A percentile compares a stretch with the other conserved stretches of the same genome.
Evolutionary conservation across 192 early-diverging fungal species (phyloP).

Genomic region (Coemansia sp.): DNA sequence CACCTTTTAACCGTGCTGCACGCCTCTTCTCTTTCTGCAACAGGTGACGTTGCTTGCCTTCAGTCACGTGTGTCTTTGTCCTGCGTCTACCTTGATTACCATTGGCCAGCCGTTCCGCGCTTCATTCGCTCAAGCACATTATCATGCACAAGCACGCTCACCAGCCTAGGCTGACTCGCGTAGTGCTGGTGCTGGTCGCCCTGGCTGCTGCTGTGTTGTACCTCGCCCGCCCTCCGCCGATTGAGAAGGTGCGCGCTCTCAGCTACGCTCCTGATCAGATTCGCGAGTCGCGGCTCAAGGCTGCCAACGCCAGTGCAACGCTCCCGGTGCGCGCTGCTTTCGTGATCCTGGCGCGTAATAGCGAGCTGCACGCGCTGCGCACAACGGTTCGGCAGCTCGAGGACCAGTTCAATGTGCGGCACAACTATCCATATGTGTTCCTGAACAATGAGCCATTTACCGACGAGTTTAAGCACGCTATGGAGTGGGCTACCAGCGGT

Average conservation of each 20-base stretch:
- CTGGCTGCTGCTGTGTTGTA: slow-evolving; percentile 18
- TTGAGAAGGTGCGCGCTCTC: slow-evolving; percentile 22
- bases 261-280: slow-evolving; percentile 18
- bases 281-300: slow-evolving; percentile 34
- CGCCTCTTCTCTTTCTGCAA: neutral
- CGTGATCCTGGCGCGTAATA: slow-evolving; percentile 71
- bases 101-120: neutral
- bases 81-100: neutral
- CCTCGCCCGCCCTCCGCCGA: slow-evolving; percentile 24
- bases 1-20: neutral
- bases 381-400: slow-evolving; percentile 66
- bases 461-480: slow-evolving; percentile 62
- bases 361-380: slow-evolving; percentile 61
- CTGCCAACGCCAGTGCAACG: slow-evolving; percentile 1
- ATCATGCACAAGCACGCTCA: neutral
- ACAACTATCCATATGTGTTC: slow-evolving; percentile 82
- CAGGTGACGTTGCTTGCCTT: slow-evolving; percentile 14
- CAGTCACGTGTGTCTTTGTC: slow-evolving; percentile 7
- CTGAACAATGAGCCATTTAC: slow-evolving; percentile 76
- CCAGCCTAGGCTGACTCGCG: slow-evolving; percentile 1
- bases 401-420: slow-evolving; percentile 72
- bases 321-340: slow-evolving; percentile 50
- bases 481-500: slow-evolving; percentile 56
- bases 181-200: slow-evolving; percentile 14
- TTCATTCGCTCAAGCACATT: neutral